Evolutionary conservation across 495 filamentous ascomycete species (phyloP).

Genomic region (Penicillium fimorum): DNA sequence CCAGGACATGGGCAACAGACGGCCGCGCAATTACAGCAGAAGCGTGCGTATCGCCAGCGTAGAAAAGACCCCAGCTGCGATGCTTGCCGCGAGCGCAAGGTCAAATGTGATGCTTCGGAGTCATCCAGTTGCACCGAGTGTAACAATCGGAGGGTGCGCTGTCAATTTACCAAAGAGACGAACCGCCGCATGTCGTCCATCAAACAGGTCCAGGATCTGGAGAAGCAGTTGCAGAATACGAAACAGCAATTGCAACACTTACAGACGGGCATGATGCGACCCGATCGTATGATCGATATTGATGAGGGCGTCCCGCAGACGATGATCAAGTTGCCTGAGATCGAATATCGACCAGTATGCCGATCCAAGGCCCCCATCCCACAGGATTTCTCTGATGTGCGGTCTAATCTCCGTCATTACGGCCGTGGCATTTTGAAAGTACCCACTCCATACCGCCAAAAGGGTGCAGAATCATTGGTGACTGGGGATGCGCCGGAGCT

Average conservation of each 20-base stretch:
- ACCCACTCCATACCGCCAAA: conserved; percentile 67
- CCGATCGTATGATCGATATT: conserved; percentile 55
- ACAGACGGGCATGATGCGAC: conserved; percentile 48
- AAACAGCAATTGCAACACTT: conserved; percentile 72
- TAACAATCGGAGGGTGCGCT: conserved; percentile 89
- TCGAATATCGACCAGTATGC: conserved; percentile 61
- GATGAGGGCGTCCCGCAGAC: conserved; percentile 58
- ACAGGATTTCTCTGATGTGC: conserved; percentile 69
- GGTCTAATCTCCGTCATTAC: conserved; percentile 70
- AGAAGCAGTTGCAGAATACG: conserved; percentile 79
- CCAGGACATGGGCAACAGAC: conserved; percentile 41
- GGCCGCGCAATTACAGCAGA: conserved; percentile 65
- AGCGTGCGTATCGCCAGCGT: conserved; percentile 90
- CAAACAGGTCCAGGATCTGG: conserved; percentile 97
- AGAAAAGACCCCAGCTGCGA: conserved; percentile 98
- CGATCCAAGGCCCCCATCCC: conserved; percentile 56
- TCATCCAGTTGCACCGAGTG: conserved; percentile 95
- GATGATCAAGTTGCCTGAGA: conserved; percentile 67
- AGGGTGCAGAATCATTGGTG: conserved; percentile 49
- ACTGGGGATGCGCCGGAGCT: conserved; percentile 60
- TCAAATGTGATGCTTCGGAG: conserved; percentile 98
- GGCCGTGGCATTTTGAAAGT: conserved; percentile 78
- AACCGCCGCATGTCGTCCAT: conserved; percentile 99
- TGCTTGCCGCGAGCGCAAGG: conserved; percentile 94
- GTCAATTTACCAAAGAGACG: conserved; percentile 98